phyloP scores from a whole-genome alignment of 2,329 filamentous ascomycete genomes.

The Orbilia javanica region DNA sequence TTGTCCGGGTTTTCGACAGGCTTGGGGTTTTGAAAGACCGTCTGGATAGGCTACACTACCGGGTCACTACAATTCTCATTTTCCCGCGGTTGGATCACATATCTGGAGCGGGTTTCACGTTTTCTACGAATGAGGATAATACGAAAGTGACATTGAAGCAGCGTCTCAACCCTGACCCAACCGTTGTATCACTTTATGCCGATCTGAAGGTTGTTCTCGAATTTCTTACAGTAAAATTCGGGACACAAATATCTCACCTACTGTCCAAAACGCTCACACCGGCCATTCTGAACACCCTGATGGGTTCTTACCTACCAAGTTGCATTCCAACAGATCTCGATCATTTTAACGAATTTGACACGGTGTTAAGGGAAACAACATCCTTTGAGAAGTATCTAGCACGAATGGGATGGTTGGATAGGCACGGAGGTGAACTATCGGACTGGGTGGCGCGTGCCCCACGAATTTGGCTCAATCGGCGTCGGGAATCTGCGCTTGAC shows the following conservation, averaged over 20 bases:
- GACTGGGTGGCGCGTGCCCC: constrained; percentile 86
- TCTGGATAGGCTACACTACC: constrained; percentile 61
- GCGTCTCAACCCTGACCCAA: constrained; percentile 53
- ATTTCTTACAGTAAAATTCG: constrained; percentile 70
- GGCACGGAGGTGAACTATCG: constrained; percentile 72
- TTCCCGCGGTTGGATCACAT: constrained; percentile 59
- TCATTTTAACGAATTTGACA: constrained; percentile 79
- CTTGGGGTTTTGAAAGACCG: constrained; percentile 70
- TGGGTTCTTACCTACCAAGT: constrained; percentile 79
- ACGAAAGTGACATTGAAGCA: constrained; percentile 36
- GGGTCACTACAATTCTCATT: constrained; percentile 60
- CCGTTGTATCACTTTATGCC: constrained; percentile 64
- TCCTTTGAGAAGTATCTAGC: constrained; percentile 76
- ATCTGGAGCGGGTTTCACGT: constrained; percentile 55
- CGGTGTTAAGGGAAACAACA: constrained; percentile 74
- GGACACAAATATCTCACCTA: constrained; percentile 67
- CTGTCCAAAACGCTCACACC: constrained; percentile 79
- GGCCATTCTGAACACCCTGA: constrained; percentile 75
- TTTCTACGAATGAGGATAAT: constrained; percentile 64
- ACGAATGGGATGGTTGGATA: constrained; percentile 71
- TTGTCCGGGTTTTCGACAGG: constrained; percentile 72
- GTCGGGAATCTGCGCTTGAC: constrained; percentile 82
- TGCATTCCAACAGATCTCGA: constrained; percentile 80
- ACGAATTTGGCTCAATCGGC: constrained; percentile 85
- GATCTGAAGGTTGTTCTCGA: constrained; percentile 67